phyloP scores from a whole-genome alignment of 345 rosid genomes.

The Pugionium cornutum region DNA sequence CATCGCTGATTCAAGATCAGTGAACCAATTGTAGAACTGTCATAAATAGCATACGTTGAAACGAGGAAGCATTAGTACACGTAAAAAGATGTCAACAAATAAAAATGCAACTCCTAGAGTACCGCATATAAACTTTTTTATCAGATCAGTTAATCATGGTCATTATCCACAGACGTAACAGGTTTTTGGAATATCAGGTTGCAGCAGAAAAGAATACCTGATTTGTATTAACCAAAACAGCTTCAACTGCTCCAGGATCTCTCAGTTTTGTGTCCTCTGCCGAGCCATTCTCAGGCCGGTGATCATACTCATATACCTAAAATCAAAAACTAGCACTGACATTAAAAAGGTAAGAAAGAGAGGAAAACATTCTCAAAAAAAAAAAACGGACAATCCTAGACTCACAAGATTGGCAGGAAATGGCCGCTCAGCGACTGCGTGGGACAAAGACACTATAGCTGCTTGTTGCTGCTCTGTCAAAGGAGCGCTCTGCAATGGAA shows the following conservation, averaged over 20 bases:
- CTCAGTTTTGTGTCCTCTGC: constrained; percentile 48
- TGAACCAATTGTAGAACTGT: constrained; percentile 97
- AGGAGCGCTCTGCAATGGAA: constrained; percentile 61
- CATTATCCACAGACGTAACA: constrained; percentile 5
- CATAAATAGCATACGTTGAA: constrained; percentile 4
- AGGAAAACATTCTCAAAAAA: background rate
- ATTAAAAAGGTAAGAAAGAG: constrained; percentile 5
- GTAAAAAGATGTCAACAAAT: constrained; percentile 2
- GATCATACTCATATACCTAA: constrained; percentile 63
- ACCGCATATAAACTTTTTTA: background rate
- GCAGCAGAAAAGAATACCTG: constrained; percentile 46
- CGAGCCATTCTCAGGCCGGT: constrained; percentile 59
- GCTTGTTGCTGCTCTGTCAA: constrained; percentile 84
- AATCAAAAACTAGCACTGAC: constrained; percentile 29
- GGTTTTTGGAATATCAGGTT: background rate
- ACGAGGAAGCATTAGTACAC: constrained; percentile 25
- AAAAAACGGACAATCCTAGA: constrained; percentile 12
- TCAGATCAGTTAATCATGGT: constrained; percentile 5
- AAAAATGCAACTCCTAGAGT: background rate
- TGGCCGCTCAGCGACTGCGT: constrained; percentile 80
- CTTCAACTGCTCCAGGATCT: constrained; percentile 68
- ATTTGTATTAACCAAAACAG: constrained; percentile 83
- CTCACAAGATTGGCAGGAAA: constrained; percentile 72
- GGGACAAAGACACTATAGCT: constrained; percentile 61
- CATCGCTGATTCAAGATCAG: constrained; percentile 97